Conservation (phyloP, 2,329 filamentous ascomycete genomes). For the Chrysosporium keratinophilum region DNA sequence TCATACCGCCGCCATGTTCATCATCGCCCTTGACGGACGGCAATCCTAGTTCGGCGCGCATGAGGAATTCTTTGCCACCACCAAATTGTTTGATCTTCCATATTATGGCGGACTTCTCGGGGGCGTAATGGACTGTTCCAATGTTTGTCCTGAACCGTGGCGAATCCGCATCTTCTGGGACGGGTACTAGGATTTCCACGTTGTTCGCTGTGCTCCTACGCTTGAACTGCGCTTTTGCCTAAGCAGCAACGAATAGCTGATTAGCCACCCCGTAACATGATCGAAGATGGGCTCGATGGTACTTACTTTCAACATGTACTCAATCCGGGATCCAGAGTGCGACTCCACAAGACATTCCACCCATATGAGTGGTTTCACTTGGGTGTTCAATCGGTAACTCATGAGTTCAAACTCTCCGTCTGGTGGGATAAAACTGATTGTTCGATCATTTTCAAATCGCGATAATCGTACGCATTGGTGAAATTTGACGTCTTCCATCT, state of each 20-base stretch:
- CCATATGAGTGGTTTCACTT: conserved; percentile 98
- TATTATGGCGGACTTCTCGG: conserved; percentile 92
- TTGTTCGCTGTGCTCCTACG: conserved; percentile 96
- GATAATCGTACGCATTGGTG: conserved; percentile 95
- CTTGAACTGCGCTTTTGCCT: conserved; percentile 94
- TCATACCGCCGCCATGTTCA: conserved; percentile 94
- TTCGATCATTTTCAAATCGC: conserved; percentile 95
- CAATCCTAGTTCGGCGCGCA: conserved; percentile 90
- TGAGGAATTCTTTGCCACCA: conserved; percentile 95
- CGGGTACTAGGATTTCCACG: conserved; percentile 92
- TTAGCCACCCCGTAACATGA: background rate
- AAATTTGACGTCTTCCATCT: conserved; percentile 99
- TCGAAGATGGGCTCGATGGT: background rate
- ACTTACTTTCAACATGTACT: conserved; percentile 87
- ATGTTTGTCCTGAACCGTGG: conserved; percentile 96
- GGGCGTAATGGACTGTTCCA: conserved; percentile 91
- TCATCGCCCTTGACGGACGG: conserved; percentile 92
- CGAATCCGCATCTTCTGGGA: conserved; percentile 92
- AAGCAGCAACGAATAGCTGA: background rate
- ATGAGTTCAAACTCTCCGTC: conserved; percentile 99
- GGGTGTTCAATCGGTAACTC: conserved; percentile 97
- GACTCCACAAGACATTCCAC: conserved; percentile 96
- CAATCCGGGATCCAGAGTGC: conserved; percentile 87
- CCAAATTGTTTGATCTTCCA: conserved; percentile 99
- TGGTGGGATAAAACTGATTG: conserved; percentile 96